phyloP scores from a whole-genome alignment of 371 early-diverging fungal species.

The Saksenaea vasiformis region DNA sequence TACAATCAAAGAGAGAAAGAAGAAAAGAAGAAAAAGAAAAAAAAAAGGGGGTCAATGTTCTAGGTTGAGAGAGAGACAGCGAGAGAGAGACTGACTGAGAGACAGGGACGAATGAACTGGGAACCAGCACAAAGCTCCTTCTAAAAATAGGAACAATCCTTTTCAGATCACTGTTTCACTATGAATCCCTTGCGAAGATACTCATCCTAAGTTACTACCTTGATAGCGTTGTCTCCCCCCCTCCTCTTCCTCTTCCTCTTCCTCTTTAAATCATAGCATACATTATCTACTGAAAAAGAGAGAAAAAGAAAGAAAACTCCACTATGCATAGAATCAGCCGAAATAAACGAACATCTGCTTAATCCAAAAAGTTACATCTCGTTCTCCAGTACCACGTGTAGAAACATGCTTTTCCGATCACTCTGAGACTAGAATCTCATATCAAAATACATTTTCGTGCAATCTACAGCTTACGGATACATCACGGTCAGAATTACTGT shows the following conservation, averaged over 20 bases:
- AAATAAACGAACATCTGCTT: background rate
- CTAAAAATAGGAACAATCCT: background rate
- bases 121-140: background rate
- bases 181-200: background rate
- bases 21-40: background rate
- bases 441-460: too few relatives aligned
- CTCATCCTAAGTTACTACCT: too few relatives aligned
- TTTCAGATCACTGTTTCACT: background rate
- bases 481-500: background rate
- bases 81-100: too few relatives aligned
- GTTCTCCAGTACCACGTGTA: background rate
- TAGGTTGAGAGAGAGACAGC: too few relatives aligned
- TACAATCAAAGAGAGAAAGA: constrained; percentile 5
- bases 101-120: constrained; percentile 1
- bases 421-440: background rate
- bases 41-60: background rate
- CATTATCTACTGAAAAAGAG: too few relatives aligned
- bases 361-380: background rate
- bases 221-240: too few relatives aligned
- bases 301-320: too few relatives aligned
- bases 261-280: too few relatives aligned
- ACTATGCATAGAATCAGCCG: too few relatives aligned
- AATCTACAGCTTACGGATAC: background rate
- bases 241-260: too few relatives aligned
- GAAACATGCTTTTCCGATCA: background rate